Conservation (phyloP, 2,329 filamentous ascomycete species). For the Alternaria sp. region DNA sequence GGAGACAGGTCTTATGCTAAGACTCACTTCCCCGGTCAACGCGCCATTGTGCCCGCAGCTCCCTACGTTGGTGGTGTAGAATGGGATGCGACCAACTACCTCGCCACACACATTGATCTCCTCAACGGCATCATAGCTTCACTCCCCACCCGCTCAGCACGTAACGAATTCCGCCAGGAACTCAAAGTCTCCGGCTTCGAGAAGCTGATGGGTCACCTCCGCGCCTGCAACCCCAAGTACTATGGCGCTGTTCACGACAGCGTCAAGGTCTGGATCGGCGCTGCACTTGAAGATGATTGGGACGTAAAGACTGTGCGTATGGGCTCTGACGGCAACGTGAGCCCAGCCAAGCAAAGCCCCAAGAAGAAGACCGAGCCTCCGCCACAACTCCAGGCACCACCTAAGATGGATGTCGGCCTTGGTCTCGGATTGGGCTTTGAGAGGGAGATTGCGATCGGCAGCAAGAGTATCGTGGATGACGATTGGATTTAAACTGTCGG, state of each 20-base stretch:
- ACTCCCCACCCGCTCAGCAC: slow-evolving; percentile 72
- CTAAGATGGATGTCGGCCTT: slow-evolving; percentile 48
- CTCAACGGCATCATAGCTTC: slow-evolving; percentile 90
- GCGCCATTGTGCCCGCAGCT: slow-evolving; percentile 89
- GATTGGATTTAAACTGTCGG: slow-evolving; percentile 43
- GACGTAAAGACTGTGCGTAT: slow-evolving; percentile 81
- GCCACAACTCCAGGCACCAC: slow-evolving; percentile 51
- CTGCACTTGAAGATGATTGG: slow-evolving; percentile 89
- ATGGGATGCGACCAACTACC: slow-evolving; percentile 98
- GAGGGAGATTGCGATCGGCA: slow-evolving; percentile 36
- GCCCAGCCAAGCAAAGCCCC: slow-evolving; percentile 51
- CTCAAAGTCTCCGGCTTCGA: slow-evolving; percentile 89
- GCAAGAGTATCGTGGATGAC: slow-evolving; percentile 29
- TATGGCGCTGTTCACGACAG: slow-evolving; percentile 92
- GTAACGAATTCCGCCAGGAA: slow-evolving; percentile 80
- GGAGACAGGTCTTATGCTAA: slow-evolving; percentile 59
- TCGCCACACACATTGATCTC: slow-evolving; percentile 90
- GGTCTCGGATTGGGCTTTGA: slow-evolving; percentile 43
- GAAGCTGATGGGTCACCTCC: slow-evolving; percentile 82
- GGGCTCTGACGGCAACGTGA: slow-evolving; percentile 59
- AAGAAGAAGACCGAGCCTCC: slow-evolving; percentile 52
- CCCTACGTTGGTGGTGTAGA: slow-evolving; percentile 97
- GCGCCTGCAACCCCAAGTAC: slow-evolving; percentile 97
- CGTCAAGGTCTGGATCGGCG: slow-evolving; percentile 87
- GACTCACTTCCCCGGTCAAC: slow-evolving; percentile 82